Conservation (phyloP, 75 land plant species). For the Cryptomeria japonica region DNA sequence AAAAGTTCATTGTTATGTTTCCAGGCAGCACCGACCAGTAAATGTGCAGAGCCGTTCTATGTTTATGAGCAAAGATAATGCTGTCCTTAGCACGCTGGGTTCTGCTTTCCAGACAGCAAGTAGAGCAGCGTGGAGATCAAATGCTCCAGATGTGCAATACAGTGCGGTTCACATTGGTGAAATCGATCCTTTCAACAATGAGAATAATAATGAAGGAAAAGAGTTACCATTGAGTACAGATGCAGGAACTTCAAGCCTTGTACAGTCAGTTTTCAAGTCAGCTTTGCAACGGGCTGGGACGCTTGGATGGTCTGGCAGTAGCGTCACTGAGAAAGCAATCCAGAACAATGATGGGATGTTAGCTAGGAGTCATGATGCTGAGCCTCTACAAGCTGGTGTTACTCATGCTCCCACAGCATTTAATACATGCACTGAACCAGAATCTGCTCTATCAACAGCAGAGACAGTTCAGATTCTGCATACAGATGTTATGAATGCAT, state of each 20-base stretch:
- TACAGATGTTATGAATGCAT: not conserved
- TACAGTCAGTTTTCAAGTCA: conserved; percentile 13
- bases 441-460: not conserved
- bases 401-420: not conserved
- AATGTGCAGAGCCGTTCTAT: not conserved
- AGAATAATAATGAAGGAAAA: not conserved
- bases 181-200: not conserved
- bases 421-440: not conserved
- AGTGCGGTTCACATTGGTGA: not conserved
- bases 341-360: not conserved
- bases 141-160: not conserved
- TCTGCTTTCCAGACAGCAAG: conserved; percentile 18
- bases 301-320: conserved; percentile 1
- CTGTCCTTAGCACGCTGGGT: conserved; percentile 9
- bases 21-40: not conserved
- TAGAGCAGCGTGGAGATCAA: conserved; percentile 8
- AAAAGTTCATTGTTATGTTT: conserved; percentile 7
- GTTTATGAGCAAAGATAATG: conserved; percentile 5
- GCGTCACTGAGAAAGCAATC: not conserved
- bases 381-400: not conserved
- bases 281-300: conserved; percentile 11
- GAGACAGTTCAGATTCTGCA: not conserved
- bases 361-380: not conserved
- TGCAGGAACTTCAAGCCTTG: conserved; percentile 1
- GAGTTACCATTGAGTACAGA: not conserved